phyloP scores from a whole-genome alignment of 1,284 basidiomycete species.

The Fomitopsis betulina region DNA sequence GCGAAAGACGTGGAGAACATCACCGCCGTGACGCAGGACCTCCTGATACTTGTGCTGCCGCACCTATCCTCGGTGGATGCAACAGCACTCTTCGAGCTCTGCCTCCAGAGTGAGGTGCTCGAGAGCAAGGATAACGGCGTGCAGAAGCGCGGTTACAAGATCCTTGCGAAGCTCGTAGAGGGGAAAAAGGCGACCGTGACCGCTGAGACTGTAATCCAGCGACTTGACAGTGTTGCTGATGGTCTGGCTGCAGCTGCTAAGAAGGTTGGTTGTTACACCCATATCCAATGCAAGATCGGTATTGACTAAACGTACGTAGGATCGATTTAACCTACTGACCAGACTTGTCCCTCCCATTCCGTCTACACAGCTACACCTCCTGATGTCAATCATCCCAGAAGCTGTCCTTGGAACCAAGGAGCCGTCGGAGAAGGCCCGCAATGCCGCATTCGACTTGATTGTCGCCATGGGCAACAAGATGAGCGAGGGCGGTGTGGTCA shows the following conservation, averaged over 20 bases:
- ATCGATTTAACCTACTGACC: conserved; percentile 78
- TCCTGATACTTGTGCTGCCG: conserved; percentile 84
- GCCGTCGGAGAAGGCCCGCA: conserved; percentile 89
- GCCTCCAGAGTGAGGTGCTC: conserved; percentile 56
- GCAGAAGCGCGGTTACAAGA: conserved; percentile 95
- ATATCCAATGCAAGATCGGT: neutral
- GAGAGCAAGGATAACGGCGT: conserved; percentile 79
- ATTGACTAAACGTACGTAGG: conserved; percentile 37
- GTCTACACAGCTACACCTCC: conserved; percentile 71
- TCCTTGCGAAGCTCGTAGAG: conserved; percentile 73
- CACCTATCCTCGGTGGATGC: conserved; percentile 63
- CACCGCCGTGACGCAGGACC: conserved; percentile 83
- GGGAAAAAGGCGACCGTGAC: conserved; percentile 52
- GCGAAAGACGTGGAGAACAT: conserved; percentile 45
- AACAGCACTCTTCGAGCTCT: conserved; percentile 59
- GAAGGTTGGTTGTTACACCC: conserved; percentile 44
- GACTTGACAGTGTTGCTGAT: conserved; percentile 59
- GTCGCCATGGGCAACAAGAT: conserved; percentile 94
- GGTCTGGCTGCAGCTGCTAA: conserved; percentile 84
- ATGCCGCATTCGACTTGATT: conserved; percentile 87
- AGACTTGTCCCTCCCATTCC: conserved; percentile 74
- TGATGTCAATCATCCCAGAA: conserved; percentile 91
- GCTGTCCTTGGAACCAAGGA: conserved; percentile 98
- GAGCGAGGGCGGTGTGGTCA: conserved; percentile 82
- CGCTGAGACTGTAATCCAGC: conserved; percentile 55